phyloP scores from a whole-genome alignment of 2,329 filamentous ascomycete genomes.

The Samsoniella hepiali region DNA sequence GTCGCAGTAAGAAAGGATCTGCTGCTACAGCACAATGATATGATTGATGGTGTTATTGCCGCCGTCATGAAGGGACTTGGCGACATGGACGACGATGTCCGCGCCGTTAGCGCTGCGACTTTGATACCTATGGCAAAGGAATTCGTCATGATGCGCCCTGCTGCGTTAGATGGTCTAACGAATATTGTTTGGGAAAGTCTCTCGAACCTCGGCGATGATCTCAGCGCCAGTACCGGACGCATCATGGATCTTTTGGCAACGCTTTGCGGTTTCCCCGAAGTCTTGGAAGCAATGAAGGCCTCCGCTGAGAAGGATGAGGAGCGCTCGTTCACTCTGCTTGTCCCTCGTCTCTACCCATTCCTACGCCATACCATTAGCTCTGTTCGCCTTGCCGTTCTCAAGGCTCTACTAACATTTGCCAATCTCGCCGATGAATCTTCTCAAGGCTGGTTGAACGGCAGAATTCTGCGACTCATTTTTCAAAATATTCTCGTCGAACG shows the following conservation, averaged over 20 bases:
- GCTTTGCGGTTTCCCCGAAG: conserved; percentile 89
- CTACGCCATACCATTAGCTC: conserved; percentile 95
- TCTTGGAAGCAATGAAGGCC: conserved; percentile 87
- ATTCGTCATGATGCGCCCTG: conserved; percentile 80
- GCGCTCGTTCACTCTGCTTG: conserved; percentile 86
- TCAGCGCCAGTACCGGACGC: conserved; percentile 94
- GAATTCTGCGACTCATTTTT: conserved; percentile 82
- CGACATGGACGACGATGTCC: conserved; percentile 90
- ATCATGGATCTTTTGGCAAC: conserved; percentile 98
- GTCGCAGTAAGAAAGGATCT: conserved; percentile 93
- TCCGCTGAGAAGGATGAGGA: conserved; percentile 81
- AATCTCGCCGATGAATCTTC: conserved; percentile 77
- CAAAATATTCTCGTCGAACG: conserved; percentile 94
- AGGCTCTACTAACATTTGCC: conserved; percentile 89
- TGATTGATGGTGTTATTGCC: conserved; percentile 89
- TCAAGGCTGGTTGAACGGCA: conserved; percentile 88
- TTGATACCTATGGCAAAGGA: conserved; percentile 94
- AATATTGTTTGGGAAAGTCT: conserved; percentile 97
- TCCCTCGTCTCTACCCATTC: conserved; percentile 93
- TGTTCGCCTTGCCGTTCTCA: conserved; percentile 87
- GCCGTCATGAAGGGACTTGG: conserved; percentile 94
- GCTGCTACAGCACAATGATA: conserved; percentile 73
- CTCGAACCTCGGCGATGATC: conserved; percentile 91
- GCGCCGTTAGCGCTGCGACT: conserved; percentile 95
- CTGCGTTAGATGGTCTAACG: conserved; percentile 76